Conservation (phyloP, 2,329 filamentous ascomycete species). For the Diaporthe longicolla region DNA sequence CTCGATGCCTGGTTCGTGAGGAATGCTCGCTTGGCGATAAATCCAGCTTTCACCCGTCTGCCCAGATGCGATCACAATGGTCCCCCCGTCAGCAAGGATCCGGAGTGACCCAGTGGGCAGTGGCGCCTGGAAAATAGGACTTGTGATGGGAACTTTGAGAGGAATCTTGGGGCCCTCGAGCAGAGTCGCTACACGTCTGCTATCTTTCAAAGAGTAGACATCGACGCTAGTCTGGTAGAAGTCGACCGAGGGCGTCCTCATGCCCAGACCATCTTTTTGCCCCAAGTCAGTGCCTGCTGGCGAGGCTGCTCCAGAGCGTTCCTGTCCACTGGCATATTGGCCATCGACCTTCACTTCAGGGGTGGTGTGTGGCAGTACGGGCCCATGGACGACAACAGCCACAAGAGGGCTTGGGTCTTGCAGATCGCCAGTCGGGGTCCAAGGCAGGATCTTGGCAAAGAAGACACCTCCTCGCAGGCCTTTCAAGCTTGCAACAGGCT, state of each 20-base stretch:
- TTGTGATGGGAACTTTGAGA: conserved; percentile 70
- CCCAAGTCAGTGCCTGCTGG: conserved; percentile 56
- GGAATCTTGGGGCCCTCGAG: conserved; percentile 77
- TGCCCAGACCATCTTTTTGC: conserved; percentile 42
- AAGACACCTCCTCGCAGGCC: conserved; percentile 85
- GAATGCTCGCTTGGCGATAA: conserved; percentile 67
- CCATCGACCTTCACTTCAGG: conserved; percentile 54
- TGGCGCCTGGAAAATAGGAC: conserved; percentile 77
- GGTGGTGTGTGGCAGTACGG: conserved; percentile 65
- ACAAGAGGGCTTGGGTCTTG: conserved; percentile 78
- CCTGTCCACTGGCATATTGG: conserved; percentile 48
- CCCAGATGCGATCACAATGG: conserved; percentile 82
- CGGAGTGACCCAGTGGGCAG: conserved; percentile 79
- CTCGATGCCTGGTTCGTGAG: conserved; percentile 58
- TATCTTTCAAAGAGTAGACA: conserved; percentile 86
- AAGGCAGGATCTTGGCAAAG: conserved; percentile 86
- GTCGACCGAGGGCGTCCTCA: conserved; percentile 60
- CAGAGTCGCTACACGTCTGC: conserved; percentile 78
- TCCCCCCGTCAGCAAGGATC: conserved; percentile 80
- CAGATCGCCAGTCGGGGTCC: conserved; percentile 69
- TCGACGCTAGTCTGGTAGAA: conserved; percentile 91
- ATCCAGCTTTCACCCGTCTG: conserved; percentile 90
- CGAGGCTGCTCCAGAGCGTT: conserved; percentile 56
- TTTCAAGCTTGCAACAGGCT: conserved; percentile 78
- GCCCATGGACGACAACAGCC: conserved; percentile 85